A percentile compares a stretch with the other conserved stretches of the same genome.
Evolutionary conservation across 345 rosid genomes (phyloP).

Genomic region (Linum trigynum): DNA sequence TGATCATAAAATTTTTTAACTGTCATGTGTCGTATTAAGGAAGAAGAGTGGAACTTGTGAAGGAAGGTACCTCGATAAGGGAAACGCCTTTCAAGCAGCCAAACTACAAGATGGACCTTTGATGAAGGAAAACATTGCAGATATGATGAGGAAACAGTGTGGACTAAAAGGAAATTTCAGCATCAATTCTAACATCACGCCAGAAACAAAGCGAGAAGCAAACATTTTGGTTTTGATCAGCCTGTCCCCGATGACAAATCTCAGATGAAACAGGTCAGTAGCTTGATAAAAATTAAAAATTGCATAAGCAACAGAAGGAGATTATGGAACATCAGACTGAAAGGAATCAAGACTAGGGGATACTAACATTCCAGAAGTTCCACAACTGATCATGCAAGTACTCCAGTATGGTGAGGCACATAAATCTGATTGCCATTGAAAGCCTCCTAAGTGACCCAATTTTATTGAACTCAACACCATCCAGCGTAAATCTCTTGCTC

Average conservation of each 20-base stretch:
- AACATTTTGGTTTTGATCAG: slow-evolving; percentile 77
- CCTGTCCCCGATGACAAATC: slow-evolving; percentile 35
- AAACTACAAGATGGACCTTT: slow-evolving; percentile 36
- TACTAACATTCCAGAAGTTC: slow-evolving; percentile 68
- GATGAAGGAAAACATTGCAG: neutral
- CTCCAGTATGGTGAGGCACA: slow-evolving; percentile 86
- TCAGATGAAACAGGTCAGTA: slow-evolving; percentile 2
- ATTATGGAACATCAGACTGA: neutral
- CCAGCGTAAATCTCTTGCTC: slow-evolving; percentile 73
- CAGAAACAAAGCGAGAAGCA: neutral
- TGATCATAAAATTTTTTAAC: neutral
- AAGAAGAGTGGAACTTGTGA: neutral
- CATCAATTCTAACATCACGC: neutral
- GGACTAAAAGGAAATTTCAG: neutral
- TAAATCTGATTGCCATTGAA: slow-evolving; percentile 65
- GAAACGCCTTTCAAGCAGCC: slow-evolving; percentile 74
- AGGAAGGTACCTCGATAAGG: slow-evolving; percentile 48
- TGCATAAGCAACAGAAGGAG: neutral
- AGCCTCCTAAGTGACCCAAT: slow-evolving; percentile 83
- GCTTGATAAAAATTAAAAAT: neutral
- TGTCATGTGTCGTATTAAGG: too few species aligned
- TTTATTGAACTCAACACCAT: slow-evolving; percentile 67
- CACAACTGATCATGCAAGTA: slow-evolving; percentile 92
- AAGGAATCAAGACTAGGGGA: slow-evolving; percentile 4
- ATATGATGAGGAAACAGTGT: neutral